phyloP scores from a whole-genome alignment of 208 protist genomes.

The Naegleria lovaniensis region DNA sequence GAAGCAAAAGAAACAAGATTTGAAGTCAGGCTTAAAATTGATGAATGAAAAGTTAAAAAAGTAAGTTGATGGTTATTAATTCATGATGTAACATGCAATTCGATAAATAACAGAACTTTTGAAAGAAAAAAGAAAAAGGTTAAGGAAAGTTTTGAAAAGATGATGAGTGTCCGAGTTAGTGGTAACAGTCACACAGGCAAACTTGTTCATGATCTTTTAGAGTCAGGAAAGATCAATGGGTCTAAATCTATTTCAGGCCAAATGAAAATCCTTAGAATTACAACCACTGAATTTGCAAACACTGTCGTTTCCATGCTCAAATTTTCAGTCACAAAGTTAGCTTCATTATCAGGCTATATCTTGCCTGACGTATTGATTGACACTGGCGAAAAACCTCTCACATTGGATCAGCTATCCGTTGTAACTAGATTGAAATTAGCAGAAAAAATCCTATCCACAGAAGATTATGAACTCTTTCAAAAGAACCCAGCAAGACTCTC shows the following conservation, averaged over 20 bases:
- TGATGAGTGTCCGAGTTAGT: too few relatives aligned
- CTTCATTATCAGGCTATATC: background rate
- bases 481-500: background rate
- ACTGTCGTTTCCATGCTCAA: background rate
- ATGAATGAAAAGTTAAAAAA: background rate
- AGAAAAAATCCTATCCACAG: background rate
- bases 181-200: background rate
- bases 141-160: too few relatives aligned
- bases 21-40: background rate
- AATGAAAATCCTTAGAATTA: conserved; percentile 1
- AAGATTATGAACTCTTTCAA: background rate
- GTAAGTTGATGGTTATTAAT: too few relatives aligned
- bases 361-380: background rate
- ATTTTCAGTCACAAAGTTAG: background rate
- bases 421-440: background rate
- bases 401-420: background rate
- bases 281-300: background rate
- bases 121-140: too few relatives aligned
- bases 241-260: background rate
- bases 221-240: background rate
- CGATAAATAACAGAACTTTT: too few relatives aligned
- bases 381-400: background rate
- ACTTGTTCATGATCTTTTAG: background rate
- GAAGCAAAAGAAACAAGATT: background rate
- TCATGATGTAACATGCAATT: too few relatives aligned